Base-by-base conservation (phyloP, 306 rosid genomes). In the Albizia julibrissin region DNA sequence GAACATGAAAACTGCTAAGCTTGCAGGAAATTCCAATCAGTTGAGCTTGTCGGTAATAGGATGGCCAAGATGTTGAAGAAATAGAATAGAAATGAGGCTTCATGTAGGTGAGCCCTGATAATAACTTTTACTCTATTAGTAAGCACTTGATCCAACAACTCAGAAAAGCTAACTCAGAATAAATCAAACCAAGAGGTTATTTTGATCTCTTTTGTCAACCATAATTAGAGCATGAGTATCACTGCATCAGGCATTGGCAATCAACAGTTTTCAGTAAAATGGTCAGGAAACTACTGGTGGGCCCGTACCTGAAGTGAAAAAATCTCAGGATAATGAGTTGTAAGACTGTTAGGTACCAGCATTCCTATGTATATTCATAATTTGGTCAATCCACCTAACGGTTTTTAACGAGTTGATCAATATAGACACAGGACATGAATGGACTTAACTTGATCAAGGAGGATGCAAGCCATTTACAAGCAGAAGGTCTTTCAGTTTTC, bases 351-450 rank as follows among this genome's bases (percentile, higher is more conserved):
- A 67, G 8, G 72, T 67, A 10, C 21, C 29, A 42, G 12, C 33
- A 69, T 37, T 34, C 46, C 21, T 37, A 8, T 3, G 27, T 10
- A 9, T 39, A n/a, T 40, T 40, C 52, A 69, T 39, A 40, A 68
- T 19, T 19, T 19, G 29, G 27, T 10, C 47, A 3, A 68, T 37
- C 44, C 43, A 19, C 47, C 29, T 1, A 68, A 3, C 21, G 1
- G 19, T 9, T 68, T 68, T 37, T 10, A 16, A 21, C 21, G 27
- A 54, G n/a, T 14, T 6, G 69, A 64, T 21, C 26, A 10, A 58
- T 58, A 86, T 43, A 33, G 75, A 82, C 64, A 15, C n/a, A n/a
- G 46, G 70, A 76, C 69, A 56, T 31, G 82, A 79, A 49, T 24
- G 79, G 81, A 68, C 67, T 22, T 52, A 13, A 49, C 50, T 15